Conservation (phyloP, 2,329 filamentous ascomycete species). For the Fonsecaea nubica region DNA sequence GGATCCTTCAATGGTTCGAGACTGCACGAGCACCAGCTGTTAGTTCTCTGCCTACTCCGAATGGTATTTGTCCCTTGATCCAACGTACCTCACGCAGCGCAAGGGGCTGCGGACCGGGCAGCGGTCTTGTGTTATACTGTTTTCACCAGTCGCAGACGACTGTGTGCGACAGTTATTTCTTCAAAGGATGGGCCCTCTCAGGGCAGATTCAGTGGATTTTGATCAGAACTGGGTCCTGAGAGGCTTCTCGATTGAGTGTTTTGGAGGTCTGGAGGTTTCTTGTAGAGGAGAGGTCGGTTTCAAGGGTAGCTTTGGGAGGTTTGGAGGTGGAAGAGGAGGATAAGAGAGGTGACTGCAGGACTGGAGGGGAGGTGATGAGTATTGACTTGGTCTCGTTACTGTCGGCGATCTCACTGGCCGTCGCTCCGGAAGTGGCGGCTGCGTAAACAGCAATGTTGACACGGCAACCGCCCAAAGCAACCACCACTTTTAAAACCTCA, state of each 20-base stretch:
- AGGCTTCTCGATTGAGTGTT: conserved; percentile 37
- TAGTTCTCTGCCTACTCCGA: conserved; percentile 3
- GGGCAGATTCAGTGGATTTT: conserved; percentile 30
- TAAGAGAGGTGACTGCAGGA: conserved; percentile 15
- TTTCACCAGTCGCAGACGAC: conserved; percentile 39
- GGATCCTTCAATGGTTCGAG: conserved; percentile 52
- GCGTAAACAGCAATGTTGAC: conserved; percentile 11
- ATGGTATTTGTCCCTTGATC: neutral
- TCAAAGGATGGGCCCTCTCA: conserved; percentile 38
- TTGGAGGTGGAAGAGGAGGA: conserved; percentile 23
- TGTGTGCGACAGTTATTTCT: conserved; percentile 30
- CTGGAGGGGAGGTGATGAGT: conserved; percentile 25
- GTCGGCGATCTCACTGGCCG: conserved; percentile 4
- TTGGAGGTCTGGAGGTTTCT: conserved; percentile 24
- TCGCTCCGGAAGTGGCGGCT: conserved; percentile 6
- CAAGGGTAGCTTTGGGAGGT: conserved; percentile 18
- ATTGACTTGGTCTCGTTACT: conserved; percentile 15
- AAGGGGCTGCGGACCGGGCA: conserved; percentile 80
- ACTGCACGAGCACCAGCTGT: conserved; percentile 31
- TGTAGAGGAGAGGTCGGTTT: conserved; percentile 13
- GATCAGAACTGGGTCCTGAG: conserved; percentile 35
- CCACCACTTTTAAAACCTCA: neutral
- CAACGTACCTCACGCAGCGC: conserved; percentile 78
- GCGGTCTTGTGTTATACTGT: conserved; percentile 44
- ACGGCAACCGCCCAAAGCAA: conserved; percentile 15